phyloP scores from a whole-genome alignment of 306 rosid species.

The Lathyrus sativus region DNA sequence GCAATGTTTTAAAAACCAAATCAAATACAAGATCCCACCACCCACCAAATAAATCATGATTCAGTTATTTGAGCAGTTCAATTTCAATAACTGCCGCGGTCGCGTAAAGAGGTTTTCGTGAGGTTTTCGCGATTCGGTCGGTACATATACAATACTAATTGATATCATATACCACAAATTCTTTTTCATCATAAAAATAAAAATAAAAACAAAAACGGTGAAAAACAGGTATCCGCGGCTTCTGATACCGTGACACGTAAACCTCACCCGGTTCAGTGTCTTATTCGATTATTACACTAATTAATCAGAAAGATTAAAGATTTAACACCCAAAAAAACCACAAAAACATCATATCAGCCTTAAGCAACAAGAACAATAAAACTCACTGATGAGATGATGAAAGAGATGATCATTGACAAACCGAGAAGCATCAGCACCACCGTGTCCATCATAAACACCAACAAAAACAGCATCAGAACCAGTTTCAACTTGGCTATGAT shows the following conservation, averaged over 20 bases:
- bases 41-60: background rate
- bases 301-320: background rate
- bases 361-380: background rate
- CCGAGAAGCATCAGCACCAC: constrained; percentile 73
- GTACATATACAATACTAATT: too few relatives aligned
- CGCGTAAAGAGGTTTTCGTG: too few relatives aligned
- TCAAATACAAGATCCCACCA: background rate
- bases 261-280: background rate
- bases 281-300: background rate
- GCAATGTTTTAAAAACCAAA: background rate
- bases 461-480: constrained; percentile 66
- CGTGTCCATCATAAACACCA: constrained; percentile 95
- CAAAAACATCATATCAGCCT: background rate
- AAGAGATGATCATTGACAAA: constrained; percentile 68
- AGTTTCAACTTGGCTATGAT: constrained; percentile 84
- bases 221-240: too few relatives aligned
- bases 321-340: background rate
- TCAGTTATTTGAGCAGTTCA: background rate
- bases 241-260: background rate
- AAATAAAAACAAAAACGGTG: too few relatives aligned
- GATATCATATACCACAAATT: too few relatives aligned
- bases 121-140: too few relatives aligned
- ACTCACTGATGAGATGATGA: constrained; percentile 64
- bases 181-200: too few relatives aligned
- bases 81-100: too few relatives aligned